Percentiles rank a stretch among this genome's conserved stretches.
Evolutionary conservation across 2,329 filamentous ascomycete species (phyloP).

Genomic region (Microcyclospora pomicola): DNA sequence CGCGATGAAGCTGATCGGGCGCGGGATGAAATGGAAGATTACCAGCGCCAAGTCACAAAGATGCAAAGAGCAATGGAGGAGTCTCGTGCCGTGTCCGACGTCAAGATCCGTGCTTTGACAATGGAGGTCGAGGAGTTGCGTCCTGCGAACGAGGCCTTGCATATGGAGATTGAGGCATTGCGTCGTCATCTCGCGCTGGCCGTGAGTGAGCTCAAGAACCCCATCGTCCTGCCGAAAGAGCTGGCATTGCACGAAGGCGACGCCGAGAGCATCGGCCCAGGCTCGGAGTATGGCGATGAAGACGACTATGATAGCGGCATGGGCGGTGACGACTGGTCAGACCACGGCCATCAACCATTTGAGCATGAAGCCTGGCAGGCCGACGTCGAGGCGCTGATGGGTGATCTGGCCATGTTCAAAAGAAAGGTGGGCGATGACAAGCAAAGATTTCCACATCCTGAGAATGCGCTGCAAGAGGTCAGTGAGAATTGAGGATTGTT

Average conservation of each 20-base stretch:
- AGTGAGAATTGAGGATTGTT: neutral
- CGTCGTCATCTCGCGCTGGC: conserved; percentile 79
- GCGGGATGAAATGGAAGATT: conserved; percentile 81
- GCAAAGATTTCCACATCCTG: conserved; percentile 38
- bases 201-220: conserved; percentile 75
- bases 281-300: conserved; percentile 28
- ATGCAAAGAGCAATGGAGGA: conserved; percentile 98
- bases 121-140: conserved; percentile 35
- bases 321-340: conserved; percentile 32
- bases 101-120: conserved; percentile 76
- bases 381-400: conserved; percentile 72
- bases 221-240: conserved; percentile 50
- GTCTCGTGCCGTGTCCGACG: conserved; percentile 74
- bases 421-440: conserved; percentile 78
- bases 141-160: conserved; percentile 43
- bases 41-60: conserved; percentile 74
- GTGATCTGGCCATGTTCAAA: conserved; percentile 66
- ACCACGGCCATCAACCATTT: conserved; percentile 36
- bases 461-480: neutral
- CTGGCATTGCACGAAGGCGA: conserved; percentile 8
- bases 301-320: conserved; percentile 45
- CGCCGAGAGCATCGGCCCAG: conserved; percentile 11
- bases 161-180: conserved; percentile 66
- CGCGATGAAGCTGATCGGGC: conserved; percentile 58
- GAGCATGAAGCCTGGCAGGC: conserved; percentile 45